Evolutionary conservation across 139 green algal species (phyloP), one percentile per base, ranked within the genome.

Genomic region (Chlamydomonas incerta): DNA sequence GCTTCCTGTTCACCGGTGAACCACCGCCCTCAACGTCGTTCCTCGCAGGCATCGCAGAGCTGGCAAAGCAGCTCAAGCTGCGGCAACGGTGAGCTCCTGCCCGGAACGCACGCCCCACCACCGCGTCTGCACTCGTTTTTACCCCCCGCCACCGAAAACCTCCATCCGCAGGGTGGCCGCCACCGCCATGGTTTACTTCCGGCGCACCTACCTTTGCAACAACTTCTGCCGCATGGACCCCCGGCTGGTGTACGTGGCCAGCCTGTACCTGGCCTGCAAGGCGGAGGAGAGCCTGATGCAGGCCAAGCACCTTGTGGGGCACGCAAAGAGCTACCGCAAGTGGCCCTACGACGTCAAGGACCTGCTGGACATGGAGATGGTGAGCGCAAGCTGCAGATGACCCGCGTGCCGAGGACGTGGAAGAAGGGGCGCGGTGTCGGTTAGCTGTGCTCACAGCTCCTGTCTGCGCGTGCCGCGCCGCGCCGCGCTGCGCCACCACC

Each of bases 261-360:
- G 91, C 80, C 86, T 98, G 26, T 98, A 96, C 87, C 85, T 98
- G 72, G 95, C 95, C 0, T 91, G 89, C 76, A 98, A 98, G 50
- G 87, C 88, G 3, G 95, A 98, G 90, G 95, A 98, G 90, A 88
- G 87, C 1, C 82, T 93, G 17, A 70, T 97, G 50, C 88, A 92
- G 17, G 95, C 94, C 34, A 95, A 95, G 85, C 76, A 93, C 81
- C 75, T 98, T 34, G 90, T 95, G 21, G 81, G 90, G 6, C 77
- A 85, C 50, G 87, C 93, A 41, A 87, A 90, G 55, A 93, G 84
- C 29, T 46, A 93, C 29, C 79, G 83, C 60, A 68, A 58, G 5
- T 91, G 77, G 81, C 66, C 60, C 9, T 90, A 90, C 65, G 93
- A 95, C 35, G 81, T 93, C 47, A 94, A 91, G 46, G 82, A 95